phyloP scores from a whole-genome alignment of 306 rosid genomes.

The Hippophae gyantsensis region DNA sequence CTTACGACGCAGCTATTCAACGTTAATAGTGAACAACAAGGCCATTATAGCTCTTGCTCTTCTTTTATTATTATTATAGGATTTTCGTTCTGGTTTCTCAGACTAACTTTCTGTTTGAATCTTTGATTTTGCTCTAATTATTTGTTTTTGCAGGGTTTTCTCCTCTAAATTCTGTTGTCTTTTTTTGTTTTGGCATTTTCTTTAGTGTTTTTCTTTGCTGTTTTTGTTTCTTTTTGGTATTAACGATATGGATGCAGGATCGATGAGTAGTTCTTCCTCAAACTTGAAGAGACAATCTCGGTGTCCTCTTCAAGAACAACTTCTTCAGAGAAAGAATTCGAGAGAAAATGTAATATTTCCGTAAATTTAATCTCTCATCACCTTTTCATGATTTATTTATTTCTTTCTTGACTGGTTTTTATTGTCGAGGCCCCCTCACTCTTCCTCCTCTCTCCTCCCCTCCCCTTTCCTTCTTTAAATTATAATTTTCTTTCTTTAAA shows the following conservation, averaged over 20 bases:
- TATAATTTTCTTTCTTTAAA: too few relatives aligned
- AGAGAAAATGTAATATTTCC: conserved; percentile 22
- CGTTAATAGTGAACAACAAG: conserved; percentile 2
- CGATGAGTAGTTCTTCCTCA: conserved; percentile 21
- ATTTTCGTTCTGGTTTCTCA: neutral
- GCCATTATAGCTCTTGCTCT: neutral
- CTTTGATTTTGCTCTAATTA: neutral
- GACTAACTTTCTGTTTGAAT: conserved; percentile 10
- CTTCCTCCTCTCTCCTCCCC: too few relatives aligned
- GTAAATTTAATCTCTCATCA: too few relatives aligned
- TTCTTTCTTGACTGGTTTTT: neutral
- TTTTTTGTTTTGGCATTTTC: too few relatives aligned
- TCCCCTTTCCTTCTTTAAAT: too few relatives aligned
- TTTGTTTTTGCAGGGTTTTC: conserved; percentile 10
- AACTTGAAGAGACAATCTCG: conserved; percentile 17
- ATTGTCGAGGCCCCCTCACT: too few relatives aligned
- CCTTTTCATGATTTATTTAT: neutral
- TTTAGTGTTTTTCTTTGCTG: neutral
- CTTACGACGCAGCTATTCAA: neutral
- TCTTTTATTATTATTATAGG: neutral
- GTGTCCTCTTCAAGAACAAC: conserved; percentile 27
- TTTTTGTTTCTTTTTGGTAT: conserved; percentile 6
- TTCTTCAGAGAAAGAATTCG: conserved; percentile 23
- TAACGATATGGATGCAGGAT: conserved; percentile 37
- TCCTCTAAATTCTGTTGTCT: neutral